Evolutionary conservation across 805 yeast species (phyloP), one percentile per base, ranked within the genome.

Genomic region (Candida arabinofermentans): DNA sequence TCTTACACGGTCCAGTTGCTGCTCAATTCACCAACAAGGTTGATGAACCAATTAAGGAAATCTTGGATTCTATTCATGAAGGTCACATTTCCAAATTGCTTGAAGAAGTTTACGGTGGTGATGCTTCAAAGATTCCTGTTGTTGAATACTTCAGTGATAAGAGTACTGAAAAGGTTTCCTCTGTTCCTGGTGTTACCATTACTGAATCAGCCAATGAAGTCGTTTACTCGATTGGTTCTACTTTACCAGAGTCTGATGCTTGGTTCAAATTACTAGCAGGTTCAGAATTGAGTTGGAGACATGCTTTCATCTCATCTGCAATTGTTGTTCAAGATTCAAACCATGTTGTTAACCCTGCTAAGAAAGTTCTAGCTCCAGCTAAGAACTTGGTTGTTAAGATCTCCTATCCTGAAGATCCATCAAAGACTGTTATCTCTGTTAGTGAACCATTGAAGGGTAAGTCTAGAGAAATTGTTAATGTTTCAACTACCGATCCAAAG

Each of bases 1-100:
- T 93, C 54, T 77, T 93, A 59, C 96, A 89, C 58, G 98, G 99
- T 56, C 99, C 99, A 39, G 98, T 93, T 53, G 96, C 99, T 56
- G 96, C 96, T 55, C 89, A 83, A 69, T 90, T 72, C 73, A 82
- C 97, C 55, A 85, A 75, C 58, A 72, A 75, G 60, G 93, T 86
- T 47, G 82, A 93, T 61, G 96, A 88, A 70, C 98, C 99, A 57
- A 86, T 93, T 60, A 82, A 86, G 67, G 86, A 84, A 34, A 89
- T 93, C 54, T 69, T 93, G 69, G 97, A 91, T 62, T 70, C 75
- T 53, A 83, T 93, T 48, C 96, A 93, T 59, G 80, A 89, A 27
- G 96, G 96, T 46, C 97, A 90, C 68, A 84, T 93, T 61, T 67
- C 70, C 43, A 78, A 65, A 54, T 74, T 86, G 60, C 60, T 89